Conservation (phyloP, 768 basidiomycete species). For the Boletus rubescentipes region DNA sequence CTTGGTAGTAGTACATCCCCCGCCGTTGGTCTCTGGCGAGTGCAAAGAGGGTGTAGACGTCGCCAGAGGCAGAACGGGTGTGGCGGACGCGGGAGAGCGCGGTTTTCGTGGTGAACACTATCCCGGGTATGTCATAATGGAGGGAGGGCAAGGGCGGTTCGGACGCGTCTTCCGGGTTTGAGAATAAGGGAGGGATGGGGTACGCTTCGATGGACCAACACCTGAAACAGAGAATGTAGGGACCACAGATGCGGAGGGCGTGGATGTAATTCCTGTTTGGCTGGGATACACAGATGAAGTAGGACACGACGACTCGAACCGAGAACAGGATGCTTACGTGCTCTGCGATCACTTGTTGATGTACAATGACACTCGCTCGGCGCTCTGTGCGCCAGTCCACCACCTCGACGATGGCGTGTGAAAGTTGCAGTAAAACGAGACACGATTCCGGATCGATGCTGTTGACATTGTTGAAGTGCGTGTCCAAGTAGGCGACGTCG, state of each 20-base stretch:
- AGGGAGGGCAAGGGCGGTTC: constrained; percentile 13
- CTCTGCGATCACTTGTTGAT: constrained; percentile 25
- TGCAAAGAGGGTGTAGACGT: constrained; percentile 34
- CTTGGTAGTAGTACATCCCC: constrained; percentile 45
- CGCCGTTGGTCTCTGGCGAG: constrained; percentile 38
- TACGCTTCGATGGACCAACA: constrained; percentile 47
- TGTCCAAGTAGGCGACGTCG: constrained; percentile 3
- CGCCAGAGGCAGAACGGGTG: constrained; percentile 32
- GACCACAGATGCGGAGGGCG: constrained; percentile 43
- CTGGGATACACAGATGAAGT: constrained; percentile 14
- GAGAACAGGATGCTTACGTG: constrained; percentile 22
- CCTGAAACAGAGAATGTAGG: constrained; percentile 51
- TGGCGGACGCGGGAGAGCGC: constrained; percentile 40
- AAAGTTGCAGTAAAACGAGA: constrained; percentile 32
- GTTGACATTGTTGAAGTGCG: constrained; percentile 16
- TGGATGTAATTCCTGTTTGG: constrained; percentile 34
- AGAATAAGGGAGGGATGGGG: constrained; percentile 9
- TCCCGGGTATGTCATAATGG: constrained; percentile 13
- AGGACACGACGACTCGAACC: background rate
- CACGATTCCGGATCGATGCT: constrained; percentile 32
- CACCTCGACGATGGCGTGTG: constrained; percentile 32
- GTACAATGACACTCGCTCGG: constrained; percentile 18
- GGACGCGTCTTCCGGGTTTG: background rate
- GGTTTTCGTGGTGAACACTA: constrained; percentile 33
- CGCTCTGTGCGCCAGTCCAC: constrained; percentile 35